Evolutionary conservation across 768 basidiomycete species (phyloP).

Genomic region (Russula dissimulans): DNA sequence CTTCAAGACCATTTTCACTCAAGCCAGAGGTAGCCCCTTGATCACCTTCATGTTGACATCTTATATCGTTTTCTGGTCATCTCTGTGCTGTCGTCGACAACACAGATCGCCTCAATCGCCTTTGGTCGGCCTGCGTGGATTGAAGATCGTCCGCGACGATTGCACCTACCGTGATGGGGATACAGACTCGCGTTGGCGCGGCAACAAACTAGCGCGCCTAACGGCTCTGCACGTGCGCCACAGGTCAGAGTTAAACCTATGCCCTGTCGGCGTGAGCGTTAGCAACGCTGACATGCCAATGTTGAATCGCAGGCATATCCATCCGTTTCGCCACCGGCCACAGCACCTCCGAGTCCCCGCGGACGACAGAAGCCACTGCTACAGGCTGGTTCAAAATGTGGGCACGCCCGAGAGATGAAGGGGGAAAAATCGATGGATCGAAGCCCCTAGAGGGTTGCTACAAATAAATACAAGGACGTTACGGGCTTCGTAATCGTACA

Average conservation of each 20-base stretch:
- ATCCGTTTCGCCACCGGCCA: neutral
- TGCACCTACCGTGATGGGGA: neutral
- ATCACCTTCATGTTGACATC: too few relatives aligned
- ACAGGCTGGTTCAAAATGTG: too few relatives aligned
- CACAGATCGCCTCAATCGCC: too few relatives aligned
- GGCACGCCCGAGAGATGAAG: too few relatives aligned
- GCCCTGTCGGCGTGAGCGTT: too few relatives aligned
- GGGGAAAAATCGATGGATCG: too few relatives aligned
- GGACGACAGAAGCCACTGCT: neutral
- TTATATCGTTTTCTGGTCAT: neutral
- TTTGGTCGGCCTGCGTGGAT: conserved; percentile 1
- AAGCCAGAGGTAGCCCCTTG: too few relatives aligned
- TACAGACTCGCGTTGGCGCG: neutral
- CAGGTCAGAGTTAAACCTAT: neutral
- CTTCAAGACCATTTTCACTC: too few relatives aligned
- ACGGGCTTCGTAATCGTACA: too few relatives aligned
- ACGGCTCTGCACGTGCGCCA: neutral
- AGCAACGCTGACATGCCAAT: neutral
- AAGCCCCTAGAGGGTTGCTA: too few relatives aligned
- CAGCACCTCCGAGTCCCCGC: neutral
- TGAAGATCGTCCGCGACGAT: neutral
- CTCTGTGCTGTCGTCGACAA: neutral
- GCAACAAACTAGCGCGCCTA: neutral
- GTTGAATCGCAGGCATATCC: neutral
- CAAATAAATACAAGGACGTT: too few relatives aligned